Conservation (phyloP, 1,139 yeast species). For the Debaryomyces psychrophilus region DNA sequence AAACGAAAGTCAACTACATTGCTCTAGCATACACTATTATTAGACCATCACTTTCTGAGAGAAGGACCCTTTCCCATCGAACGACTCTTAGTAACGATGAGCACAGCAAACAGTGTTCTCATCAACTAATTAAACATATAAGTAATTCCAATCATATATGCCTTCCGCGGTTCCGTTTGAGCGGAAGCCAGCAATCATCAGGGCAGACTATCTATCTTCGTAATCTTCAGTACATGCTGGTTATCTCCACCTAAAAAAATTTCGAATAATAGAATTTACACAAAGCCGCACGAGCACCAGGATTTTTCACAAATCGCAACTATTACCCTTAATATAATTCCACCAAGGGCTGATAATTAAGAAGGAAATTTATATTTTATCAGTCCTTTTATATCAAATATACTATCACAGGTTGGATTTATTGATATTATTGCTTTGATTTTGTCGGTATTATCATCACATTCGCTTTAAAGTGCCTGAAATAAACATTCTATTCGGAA, state of each 20-base stretch:
- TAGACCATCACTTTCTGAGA: too few species aligned
- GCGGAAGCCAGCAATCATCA: neutral
- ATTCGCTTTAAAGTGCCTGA: constrained; percentile 6
- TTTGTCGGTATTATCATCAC: neutral
- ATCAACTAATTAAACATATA: too few species aligned
- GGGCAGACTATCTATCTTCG: neutral
- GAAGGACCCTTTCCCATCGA: too few species aligned
- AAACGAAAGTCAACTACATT: too few species aligned
- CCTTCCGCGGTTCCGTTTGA: neutral
- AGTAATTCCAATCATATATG: neutral
- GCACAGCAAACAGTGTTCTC: too few species aligned
- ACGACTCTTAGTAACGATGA: too few species aligned
- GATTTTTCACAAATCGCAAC: constrained; percentile 3
- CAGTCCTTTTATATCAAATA: neutral
- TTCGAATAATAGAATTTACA: constrained; percentile 4
- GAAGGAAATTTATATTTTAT: neutral
- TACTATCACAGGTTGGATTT: neutral
- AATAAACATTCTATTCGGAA: neutral
- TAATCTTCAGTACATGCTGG: constrained; percentile 3
- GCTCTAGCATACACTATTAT: too few species aligned
- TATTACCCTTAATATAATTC: constrained; percentile 3
- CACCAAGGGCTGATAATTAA: neutral
- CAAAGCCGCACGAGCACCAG: constrained; percentile 3
- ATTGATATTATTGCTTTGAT: neutral
- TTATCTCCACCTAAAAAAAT: constrained; percentile 4